Conservation (phyloP, 2,329 filamentous ascomycete species). For the Neonectria faginata region DNA sequence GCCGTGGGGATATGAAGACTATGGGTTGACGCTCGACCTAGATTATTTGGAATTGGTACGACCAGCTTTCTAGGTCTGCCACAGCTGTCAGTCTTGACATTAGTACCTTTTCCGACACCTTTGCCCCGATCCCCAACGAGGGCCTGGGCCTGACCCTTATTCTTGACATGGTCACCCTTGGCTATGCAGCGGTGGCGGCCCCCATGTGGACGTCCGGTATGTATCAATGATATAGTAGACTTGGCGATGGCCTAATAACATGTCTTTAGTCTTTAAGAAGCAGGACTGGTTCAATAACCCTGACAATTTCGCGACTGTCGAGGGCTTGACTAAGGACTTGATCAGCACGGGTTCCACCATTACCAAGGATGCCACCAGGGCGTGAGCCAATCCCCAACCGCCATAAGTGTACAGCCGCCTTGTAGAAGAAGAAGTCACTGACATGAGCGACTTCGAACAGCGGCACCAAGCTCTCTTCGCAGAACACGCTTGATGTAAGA, state of each 20-base stretch:
- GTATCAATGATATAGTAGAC: too few relatives aligned
- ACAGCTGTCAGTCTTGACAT: background rate
- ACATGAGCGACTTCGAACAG: background rate
- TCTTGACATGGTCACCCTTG: conserved; percentile 13
- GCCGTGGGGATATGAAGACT: background rate
- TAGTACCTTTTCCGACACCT: background rate
- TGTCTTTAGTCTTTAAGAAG: conserved; percentile 10
- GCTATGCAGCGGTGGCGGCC: conserved; percentile 6
- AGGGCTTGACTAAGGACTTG: conserved; percentile 14
- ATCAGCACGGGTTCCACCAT: conserved; percentile 6
- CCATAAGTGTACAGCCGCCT: background rate
- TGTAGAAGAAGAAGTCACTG: too few relatives aligned
- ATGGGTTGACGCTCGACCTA: background rate
- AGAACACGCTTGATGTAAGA: conserved; percentile 14
- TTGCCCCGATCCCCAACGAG: conserved; percentile 11
- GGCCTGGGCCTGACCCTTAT: conserved; percentile 11
- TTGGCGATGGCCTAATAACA: background rate
- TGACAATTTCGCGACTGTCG: conserved; percentile 7
- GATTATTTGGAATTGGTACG: conserved; percentile 18
- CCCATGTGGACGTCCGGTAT: conserved; percentile 15
- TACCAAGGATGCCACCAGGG: conserved; percentile 6
- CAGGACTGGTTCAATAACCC: conserved; percentile 13
- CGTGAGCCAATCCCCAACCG: background rate
- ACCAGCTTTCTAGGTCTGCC: conserved; percentile 1
- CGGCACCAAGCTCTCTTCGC: conserved; percentile 4